Conservation (phyloP, 306 rosid species). For the Prunus mongolica region DNA sequence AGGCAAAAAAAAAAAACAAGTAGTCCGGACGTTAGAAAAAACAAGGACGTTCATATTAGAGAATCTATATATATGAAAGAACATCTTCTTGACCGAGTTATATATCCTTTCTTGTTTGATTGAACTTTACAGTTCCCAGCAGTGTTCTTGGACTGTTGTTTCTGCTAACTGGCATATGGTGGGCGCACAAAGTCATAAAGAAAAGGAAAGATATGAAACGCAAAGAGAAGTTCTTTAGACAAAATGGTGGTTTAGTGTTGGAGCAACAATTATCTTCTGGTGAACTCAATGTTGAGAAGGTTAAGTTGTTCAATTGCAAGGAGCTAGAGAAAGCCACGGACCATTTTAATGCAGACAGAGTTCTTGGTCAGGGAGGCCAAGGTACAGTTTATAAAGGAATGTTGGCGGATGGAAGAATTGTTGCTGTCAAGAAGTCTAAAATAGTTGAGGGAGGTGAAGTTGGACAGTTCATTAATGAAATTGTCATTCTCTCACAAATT, state of each 20-base stretch:
- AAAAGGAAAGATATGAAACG: background rate
- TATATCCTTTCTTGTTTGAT: background rate
- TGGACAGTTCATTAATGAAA: background rate
- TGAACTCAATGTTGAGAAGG: background rate
- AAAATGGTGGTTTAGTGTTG: background rate
- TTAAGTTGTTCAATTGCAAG: constrained; percentile 1
- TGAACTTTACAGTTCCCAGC: background rate
- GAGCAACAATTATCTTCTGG: background rate
- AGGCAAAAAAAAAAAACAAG: no score
- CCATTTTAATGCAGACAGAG: background rate
- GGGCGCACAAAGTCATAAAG: background rate
- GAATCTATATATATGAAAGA: no score
- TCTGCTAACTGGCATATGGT: background rate
- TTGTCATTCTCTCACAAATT: background rate
- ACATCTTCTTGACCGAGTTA: background rate
- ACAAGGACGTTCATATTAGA: no score
- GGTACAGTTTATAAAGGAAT: background rate
- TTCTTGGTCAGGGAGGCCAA: constrained; percentile 13
- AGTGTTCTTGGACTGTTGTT: background rate
- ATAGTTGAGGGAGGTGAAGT: background rate
- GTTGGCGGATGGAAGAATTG: background rate
- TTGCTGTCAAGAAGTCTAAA: background rate
- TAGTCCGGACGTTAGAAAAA: no score
- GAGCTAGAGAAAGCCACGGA: background rate
- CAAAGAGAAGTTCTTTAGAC: background rate